Conservation (phyloP, 2,329 filamentous ascomycete species). For the Helotiales sp. region DNA sequence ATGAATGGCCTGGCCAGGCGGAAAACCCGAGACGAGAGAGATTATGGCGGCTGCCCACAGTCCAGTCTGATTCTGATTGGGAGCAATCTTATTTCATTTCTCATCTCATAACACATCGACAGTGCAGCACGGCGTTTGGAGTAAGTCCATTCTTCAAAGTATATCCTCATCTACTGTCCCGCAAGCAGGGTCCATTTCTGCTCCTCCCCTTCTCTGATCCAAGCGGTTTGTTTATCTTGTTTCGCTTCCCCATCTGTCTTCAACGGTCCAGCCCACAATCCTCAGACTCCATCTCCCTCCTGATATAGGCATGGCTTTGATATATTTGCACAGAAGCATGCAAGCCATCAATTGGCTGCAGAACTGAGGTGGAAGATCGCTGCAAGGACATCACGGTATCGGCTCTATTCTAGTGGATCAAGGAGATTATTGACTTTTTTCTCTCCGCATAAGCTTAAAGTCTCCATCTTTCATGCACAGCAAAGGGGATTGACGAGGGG, state of each 20-base stretch:
- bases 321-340: neutral
- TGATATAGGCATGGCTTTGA: neutral
- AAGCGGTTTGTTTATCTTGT: neutral
- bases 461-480: neutral
- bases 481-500: neutral
- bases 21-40: neutral
- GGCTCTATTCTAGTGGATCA: neutral
- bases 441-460: neutral
- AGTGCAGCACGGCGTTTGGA: too few species aligned
- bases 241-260: constrained; percentile 1
- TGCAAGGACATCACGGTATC: neutral
- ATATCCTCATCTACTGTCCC: neutral
- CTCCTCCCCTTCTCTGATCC: neutral
- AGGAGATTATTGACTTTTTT: constrained; percentile 7
- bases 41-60: too few species aligned
- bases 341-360: constrained; percentile 1
- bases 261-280: neutral
- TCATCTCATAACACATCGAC: too few species aligned
- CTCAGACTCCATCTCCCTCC: neutral
- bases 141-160: neutral
- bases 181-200: neutral
- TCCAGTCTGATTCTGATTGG: too few species aligned
- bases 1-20: too few species aligned
- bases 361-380: neutral
- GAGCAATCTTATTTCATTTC: too few species aligned